Base-by-base conservation (phyloP, 805 yeast genomes). In the Candida nitratophila region DNA sequence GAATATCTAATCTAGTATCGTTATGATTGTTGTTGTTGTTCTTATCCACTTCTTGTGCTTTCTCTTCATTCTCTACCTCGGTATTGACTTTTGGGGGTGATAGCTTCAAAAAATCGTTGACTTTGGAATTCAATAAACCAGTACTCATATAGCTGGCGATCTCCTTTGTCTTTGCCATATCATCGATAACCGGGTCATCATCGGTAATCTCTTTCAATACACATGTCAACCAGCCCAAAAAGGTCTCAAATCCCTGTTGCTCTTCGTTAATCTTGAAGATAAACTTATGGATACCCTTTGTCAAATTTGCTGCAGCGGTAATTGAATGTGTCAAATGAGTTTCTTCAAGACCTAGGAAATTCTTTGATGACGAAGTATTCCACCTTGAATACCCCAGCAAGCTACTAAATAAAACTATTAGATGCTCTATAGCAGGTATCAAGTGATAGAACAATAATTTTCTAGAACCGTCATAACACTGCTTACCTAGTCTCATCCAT, bases 401-500 rank as follows among this genome's bases (percentile, higher is more conserved):
- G 5, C 67, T 63, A n/a, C 64, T 63, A 2, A 79, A 50, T 15
- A 74, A 54, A 0, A 79, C 56, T 2, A 83, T 60, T 29, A 79
- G 50, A 44, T 81, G 71, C 47, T 84, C 88, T 21, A 74, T 56
- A 0, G 80, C 69, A 3, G 83, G 79, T 8, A 81, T 65, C 19
- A 81, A 46, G 34, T 73, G 71, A 36, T 75, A 66, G 44, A 75
- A 73, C 1, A 77, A 50, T 0, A 66, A 58, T 44, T 76, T 73
- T 43, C 79, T 62, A 0, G 74, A 60, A 38, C 64, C 63, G 37
- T 80, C 83, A 53, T 74, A 81, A 14, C 73, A 65, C 1, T 68
- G 59, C 31, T 68, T 70, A 0, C 84, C 82, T 16, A 71, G 42
- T 42, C 69, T 71, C 2, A 64, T 61, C 75, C 87, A 75, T 50